phyloP scores from a whole-genome alignment of 495 filamentous ascomycete species.

The Xylaria palmicola region DNA sequence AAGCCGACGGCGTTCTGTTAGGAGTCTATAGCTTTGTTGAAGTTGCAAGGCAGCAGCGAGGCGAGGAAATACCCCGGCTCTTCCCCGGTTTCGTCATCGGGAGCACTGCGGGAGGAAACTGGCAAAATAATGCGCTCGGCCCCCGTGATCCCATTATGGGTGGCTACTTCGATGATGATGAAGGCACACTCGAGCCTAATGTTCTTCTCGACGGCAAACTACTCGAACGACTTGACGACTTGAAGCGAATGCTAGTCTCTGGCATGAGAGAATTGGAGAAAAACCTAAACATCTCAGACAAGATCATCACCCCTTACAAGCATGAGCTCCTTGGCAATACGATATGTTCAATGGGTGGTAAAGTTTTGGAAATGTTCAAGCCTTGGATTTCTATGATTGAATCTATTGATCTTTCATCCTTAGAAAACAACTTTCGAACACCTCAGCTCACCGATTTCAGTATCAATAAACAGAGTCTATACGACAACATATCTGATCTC shows the following conservation, averaged over 20 bases:
- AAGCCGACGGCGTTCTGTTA: constrained; percentile 91
- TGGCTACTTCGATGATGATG: constrained; percentile 84
- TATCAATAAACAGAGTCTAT: constrained; percentile 84
- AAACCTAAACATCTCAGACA: constrained; percentile 70
- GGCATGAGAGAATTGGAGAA: constrained; percentile 85
- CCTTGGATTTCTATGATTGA: constrained; percentile 86
- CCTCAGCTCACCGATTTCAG: constrained; percentile 86
- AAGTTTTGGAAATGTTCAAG: constrained; percentile 80
- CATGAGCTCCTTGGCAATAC: constrained; percentile 74
- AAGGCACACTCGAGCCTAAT: constrained; percentile 69
- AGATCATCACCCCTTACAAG: constrained; percentile 66
- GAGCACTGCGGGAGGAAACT: constrained; percentile 78
- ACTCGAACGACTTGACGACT: constrained; percentile 80
- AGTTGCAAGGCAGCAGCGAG: constrained; percentile 85
- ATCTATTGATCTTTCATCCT: constrained; percentile 76
- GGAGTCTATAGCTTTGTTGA: constrained; percentile 96
- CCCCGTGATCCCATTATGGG: constrained; percentile 65
- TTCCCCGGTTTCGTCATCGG: constrained; percentile 88
- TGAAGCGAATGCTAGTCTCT: constrained; percentile 74
- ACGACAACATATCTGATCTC: constrained; percentile 89
- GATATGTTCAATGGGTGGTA: constrained; percentile 69
- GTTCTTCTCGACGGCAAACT: constrained; percentile 70
- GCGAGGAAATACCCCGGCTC: constrained; percentile 83
- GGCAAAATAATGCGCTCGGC: constrained; percentile 86
- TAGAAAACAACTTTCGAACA: constrained; percentile 74